Evolutionary conservation across 2,329 filamentous ascomycete species (phyloP).

Genomic region (Orbilia ellipsospora): DNA sequence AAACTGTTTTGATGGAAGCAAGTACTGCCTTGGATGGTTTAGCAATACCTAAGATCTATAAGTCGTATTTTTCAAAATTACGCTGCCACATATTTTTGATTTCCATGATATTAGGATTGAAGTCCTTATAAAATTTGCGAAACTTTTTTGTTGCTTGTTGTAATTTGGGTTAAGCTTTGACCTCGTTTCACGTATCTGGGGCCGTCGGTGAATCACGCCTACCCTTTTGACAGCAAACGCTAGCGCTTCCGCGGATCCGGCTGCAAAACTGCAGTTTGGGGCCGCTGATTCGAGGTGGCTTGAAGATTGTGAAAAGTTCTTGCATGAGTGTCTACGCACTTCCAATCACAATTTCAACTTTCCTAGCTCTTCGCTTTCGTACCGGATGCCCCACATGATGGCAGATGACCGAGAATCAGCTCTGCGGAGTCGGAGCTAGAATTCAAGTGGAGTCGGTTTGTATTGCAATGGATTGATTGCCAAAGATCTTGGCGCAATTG

Average conservation of each 20-base stretch:
- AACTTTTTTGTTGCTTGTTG: neutral
- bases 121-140: too few species aligned
- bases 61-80: neutral
- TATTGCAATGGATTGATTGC: too few species aligned
- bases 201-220: slow-evolving; percentile 31
- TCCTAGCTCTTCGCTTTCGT: slow-evolving; percentile 14
- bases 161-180: neutral
- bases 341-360: slow-evolving; percentile 41
- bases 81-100: neutral
- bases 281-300: slow-evolving; percentile 27
- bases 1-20: too few species aligned
- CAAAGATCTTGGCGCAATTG: too few species aligned
- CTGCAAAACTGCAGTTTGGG: slow-evolving; percentile 43
- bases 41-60: too few species aligned
- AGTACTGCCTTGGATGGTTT: too few species aligned
- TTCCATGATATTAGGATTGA: neutral
- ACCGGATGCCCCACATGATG: slow-evolving; percentile 44
- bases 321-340: slow-evolving; percentile 45
- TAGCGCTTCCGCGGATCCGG: slow-evolving; percentile 54
- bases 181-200: neutral
- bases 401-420: slow-evolving; percentile 45
- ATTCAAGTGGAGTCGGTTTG: neutral
- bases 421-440: too few species aligned
- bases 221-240: slow-evolving; percentile 22
- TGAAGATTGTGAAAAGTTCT: slow-evolving; percentile 34